Percentiles rank a stretch among this genome's conserved stretches.
These are phyloP conservation scores for Sporisorium iseilematis-ciliati DNA, from an alignment of 1,284 basidiomycete genomes.

Conservation along the genomic window DNA sequence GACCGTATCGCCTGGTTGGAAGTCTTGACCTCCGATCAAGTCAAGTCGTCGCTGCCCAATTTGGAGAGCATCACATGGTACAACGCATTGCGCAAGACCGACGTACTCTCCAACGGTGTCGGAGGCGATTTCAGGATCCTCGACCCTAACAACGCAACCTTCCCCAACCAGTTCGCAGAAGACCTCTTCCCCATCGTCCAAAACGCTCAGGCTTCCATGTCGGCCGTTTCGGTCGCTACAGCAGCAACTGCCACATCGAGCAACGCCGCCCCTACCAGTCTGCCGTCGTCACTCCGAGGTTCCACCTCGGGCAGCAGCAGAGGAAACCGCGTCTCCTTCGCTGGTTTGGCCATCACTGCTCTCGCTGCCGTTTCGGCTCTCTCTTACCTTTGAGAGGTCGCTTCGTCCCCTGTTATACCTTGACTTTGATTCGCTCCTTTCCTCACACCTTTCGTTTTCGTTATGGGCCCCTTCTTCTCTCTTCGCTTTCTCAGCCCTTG, in stretches of 20 bases:
- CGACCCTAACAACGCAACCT: constrained; percentile 37
- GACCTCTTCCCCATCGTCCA: constrained; percentile 24
- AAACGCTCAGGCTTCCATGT: constrained; percentile 10
- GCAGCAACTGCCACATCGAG: constrained; percentile 23
- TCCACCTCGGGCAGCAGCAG: constrained; percentile 2
- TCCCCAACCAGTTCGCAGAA: constrained; percentile 28
- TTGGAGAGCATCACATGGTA: constrained; percentile 68
- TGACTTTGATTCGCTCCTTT: background rate
- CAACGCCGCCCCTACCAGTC: constrained; percentile 10
- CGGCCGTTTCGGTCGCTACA: constrained; percentile 14
- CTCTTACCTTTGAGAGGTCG: constrained; percentile 1
- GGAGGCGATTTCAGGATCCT: constrained; percentile 48
- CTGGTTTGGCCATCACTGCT: constrained; percentile 21
- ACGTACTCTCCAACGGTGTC: constrained; percentile 42
- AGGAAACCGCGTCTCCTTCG: constrained; percentile 3
- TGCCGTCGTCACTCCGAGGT: constrained; percentile 18
- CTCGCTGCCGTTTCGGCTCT: constrained; percentile 20
- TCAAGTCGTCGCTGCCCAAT: constrained; percentile 60
- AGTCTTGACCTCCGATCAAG: constrained; percentile 51
- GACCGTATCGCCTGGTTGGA: constrained; percentile 64
- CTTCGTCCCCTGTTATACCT: background rate
- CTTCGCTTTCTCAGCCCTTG: background rate
- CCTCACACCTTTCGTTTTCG: constrained; percentile 2
- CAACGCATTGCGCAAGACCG: constrained; percentile 58
- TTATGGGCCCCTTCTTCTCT: background rate